Evolutionary conservation across 2,329 filamentous ascomycete species (phyloP), one percentile per base, ranked within the genome.

Genomic region (Zymoseptoria ardabiliae): DNA sequence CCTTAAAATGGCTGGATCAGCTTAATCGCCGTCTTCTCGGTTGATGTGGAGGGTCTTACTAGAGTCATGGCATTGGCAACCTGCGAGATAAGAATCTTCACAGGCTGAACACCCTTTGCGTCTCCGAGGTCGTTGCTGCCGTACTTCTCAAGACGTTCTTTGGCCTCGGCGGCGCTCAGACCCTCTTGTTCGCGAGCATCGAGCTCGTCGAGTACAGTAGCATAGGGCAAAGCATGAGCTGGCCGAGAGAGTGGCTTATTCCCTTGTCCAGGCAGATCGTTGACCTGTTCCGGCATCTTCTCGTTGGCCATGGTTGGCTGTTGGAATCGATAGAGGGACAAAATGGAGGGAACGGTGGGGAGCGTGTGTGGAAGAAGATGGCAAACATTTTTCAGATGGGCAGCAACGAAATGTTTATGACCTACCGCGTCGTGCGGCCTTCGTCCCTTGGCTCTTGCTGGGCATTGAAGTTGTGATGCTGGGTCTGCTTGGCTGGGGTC

Each of bases 11-110:
- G 51, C 17, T 53, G 51, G 51, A 53, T 53, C 51, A 53, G 51
- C 51, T 23, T 19, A 25, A 23, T 53, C 22, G 28, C 51, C 51
- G 51, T 28, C 20, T 53, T 53, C 22, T 17, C 28, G 22, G 8
- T 23, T 2, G 1, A 53, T 28, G 51, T 17, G 35, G 35, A 45
- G 35, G 13, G 35, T 45, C 35, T 51, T 53, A 53, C 51, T 53
- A 89, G 71, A 64, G 88, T 88, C 88, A 91, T 90, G 59, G 88
- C 88, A 78, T 91, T 91, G 70, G 85, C 83, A 21, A 90, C 73
- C 72, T 91, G 88, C 67, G 87, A 86, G 59, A 88, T 76, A 53
- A 91, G 76, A 50, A 91, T 89, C 67, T 86, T 91, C 68, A 81
- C 85, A 78, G 87, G 85, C 81, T 70, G 82, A 53, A 91, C 85